Percentiles rank a stretch among this genome's conserved stretches.
Conservation (phyloP, 1,139 yeast genomes). For the Hanseniaspora uvarum region DNA sequence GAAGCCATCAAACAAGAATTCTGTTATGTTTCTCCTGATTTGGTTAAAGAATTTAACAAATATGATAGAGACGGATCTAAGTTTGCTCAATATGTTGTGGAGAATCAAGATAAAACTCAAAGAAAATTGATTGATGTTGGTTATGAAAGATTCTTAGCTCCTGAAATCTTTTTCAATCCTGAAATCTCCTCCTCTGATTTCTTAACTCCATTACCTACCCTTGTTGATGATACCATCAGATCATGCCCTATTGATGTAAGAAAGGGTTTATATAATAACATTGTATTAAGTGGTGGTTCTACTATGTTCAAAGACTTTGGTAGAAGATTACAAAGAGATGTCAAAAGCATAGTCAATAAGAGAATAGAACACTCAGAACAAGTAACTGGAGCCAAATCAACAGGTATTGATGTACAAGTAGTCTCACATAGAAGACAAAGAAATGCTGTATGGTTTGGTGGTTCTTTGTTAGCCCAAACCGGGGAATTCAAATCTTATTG, state of each 20-base stretch:
- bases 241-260: conserved; percentile 96
- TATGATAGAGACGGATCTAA: conserved; percentile 90
- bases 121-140: conserved; percentile 77
- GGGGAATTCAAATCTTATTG: conserved; percentile 93
- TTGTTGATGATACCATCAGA: conserved; percentile 91
- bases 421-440: conserved; percentile 95
- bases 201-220: conserved; percentile 87
- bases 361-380: conserved; percentile 76
- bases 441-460: conserved; percentile 99
- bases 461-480: conserved; percentile 91
- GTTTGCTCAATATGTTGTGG: conserved; percentile 87
- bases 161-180: conserved; percentile 96
- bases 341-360: conserved; percentile 75
- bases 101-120: conserved; percentile 61
- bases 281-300: conserved; percentile 92
- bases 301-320: conserved; percentile 99
- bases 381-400: conserved; percentile 71
- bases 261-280: conserved; percentile 87
- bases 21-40: conserved; percentile 95
- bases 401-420: conserved; percentile 95
- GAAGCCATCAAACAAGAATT: conserved; percentile 92
- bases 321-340: conserved; percentile 90
- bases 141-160: conserved; percentile 93
- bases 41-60: conserved; percentile 88
- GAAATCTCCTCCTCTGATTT: conserved; percentile 93